Evolutionary conservation across 805 yeast species (phyloP), one percentile per base, ranked within the genome.

Genomic region (Monosporozyma aerobia): DNA sequence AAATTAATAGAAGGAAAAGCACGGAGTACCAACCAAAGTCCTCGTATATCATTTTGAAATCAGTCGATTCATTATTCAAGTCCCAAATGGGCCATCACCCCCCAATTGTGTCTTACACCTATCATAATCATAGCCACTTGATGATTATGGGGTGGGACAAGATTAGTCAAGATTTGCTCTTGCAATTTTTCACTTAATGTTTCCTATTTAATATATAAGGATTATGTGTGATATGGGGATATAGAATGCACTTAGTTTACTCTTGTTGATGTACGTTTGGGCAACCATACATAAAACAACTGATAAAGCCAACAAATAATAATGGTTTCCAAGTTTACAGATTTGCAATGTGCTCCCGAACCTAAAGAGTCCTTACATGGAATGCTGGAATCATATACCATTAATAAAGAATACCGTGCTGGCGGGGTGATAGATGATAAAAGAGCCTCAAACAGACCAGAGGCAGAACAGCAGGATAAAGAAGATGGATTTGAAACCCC

Each of bases 321-420:
- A 32, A 39, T 41, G 22, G 37, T 30, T 33, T 37, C 52, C 23
- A 47, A 33, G 4, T 54, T 51, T 23, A 47, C 40, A 16, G 40
- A 50, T 30, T 16, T 55, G 19, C 50, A 54, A 23, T 43, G 51
- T 16, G 55, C 56, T 9, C 56, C 56, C 3, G 16, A 22, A 8
- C 45, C 56, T 9, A 51, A 47, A 47, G 54, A 54, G 27, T 51
- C 47, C 10, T 33, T 54, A 16, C 48, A 44, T 6, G 51, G 53
- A 19, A 39, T 39, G 43, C 19, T 39, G 6, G 25, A 39, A 39
- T 19, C 43, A 2, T 44, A 51, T 33, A 27, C 47, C 14, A 29
- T 53, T 45, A 55, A 56, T 29, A 39, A 51, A 16, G 49, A 51
- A 27, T 43, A 46, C 16, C 48, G 47, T 16, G 40, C 33, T n/a